Conservation (phyloP, 495 filamentous ascomycete species). For the Neurospora sp. region DNA sequence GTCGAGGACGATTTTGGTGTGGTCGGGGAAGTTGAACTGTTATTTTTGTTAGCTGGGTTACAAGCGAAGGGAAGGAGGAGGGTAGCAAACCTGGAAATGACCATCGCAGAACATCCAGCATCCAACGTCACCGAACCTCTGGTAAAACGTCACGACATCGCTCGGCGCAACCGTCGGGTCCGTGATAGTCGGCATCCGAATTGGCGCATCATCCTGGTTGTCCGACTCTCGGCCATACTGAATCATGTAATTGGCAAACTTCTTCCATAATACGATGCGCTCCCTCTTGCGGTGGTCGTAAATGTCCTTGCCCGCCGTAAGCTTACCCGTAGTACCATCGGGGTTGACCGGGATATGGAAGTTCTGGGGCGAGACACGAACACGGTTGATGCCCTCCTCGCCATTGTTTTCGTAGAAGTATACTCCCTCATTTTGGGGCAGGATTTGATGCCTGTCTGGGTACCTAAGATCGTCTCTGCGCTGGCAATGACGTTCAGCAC, state of each 20-base stretch:
- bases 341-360: conserved; percentile 45
- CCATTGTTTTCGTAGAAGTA: conserved; percentile 74
- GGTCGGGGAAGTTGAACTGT: conserved; percentile 93
- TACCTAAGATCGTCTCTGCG: conserved; percentile 46
- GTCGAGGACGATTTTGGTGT: conserved; percentile 84
- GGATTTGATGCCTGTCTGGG: conserved; percentile 51
- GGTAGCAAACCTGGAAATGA: conserved; percentile 56
- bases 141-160: conserved; percentile 78
- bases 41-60: conserved; percentile 3
- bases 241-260: conserved; percentile 94
- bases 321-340: conserved; percentile 44
- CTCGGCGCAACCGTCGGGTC: conserved; percentile 32
- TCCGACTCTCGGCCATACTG: conserved; percentile 45
- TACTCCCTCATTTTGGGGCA: conserved; percentile 53
- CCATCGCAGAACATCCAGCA: conserved; percentile 87
- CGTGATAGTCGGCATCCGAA: conserved; percentile 42
- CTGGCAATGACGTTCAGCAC: conserved; percentile 49
- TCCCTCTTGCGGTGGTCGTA: conserved; percentile 61
- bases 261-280: conserved; percentile 73
- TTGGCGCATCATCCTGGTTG: conserved; percentile 31
- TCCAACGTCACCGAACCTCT: conserved; percentile 76
- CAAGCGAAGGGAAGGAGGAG: background rate
- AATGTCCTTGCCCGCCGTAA: conserved; percentile 42
- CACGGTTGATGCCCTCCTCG: conserved; percentile 53
- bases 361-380: conserved; percentile 48